Conservation (phyloP, 2,329 filamentous ascomycete species). For the Cercospora zeae-maydis region DNA sequence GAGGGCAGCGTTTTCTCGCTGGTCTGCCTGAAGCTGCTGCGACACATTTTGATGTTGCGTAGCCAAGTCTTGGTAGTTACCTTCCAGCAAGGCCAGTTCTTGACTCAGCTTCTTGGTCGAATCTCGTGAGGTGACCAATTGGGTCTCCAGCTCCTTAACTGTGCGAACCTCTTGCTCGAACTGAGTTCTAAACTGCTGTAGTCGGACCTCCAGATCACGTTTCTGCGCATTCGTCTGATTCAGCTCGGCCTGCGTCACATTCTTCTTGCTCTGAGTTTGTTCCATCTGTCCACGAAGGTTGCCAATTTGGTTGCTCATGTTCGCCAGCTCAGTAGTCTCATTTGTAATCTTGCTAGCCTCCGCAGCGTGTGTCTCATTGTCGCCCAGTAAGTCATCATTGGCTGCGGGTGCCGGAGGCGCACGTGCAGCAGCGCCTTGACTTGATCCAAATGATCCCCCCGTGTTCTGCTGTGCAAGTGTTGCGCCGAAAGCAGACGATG, state of each 20-base stretch:
- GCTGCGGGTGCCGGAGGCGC: conserved; percentile 33
- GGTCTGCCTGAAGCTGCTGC: conserved; percentile 74
- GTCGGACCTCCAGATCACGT: conserved; percentile 82
- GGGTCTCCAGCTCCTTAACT: conserved; percentile 79
- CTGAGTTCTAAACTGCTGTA: conserved; percentile 78
- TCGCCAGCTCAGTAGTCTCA: conserved; percentile 89
- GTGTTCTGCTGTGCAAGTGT: conserved; percentile 73
- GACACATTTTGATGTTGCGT: conserved; percentile 74
- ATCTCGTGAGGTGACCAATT: conserved; percentile 68
- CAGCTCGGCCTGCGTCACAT: conserved; percentile 74
- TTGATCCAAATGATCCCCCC: conserved; percentile 53
- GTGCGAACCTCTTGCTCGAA: conserved; percentile 93
- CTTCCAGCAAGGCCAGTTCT: conserved; percentile 80
- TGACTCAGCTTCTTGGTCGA: conserved; percentile 81
- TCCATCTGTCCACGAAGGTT: conserved; percentile 92
- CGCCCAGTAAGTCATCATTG: conserved; percentile 79
- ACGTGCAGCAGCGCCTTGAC: conserved; percentile 27
- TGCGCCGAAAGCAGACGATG: conserved; percentile 88
- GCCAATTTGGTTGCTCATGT: conserved; percentile 91
- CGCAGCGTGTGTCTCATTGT: conserved; percentile 70
- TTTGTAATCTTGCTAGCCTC: conserved; percentile 81
- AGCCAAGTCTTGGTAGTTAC: conserved; percentile 74
- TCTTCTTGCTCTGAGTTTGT: conserved; percentile 79
- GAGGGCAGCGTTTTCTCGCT: conserved; percentile 78
- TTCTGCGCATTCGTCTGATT: conserved; percentile 81